Conservation (phyloP, 1,139 yeast species). For the Nakaseomyces delphensis region DNA sequence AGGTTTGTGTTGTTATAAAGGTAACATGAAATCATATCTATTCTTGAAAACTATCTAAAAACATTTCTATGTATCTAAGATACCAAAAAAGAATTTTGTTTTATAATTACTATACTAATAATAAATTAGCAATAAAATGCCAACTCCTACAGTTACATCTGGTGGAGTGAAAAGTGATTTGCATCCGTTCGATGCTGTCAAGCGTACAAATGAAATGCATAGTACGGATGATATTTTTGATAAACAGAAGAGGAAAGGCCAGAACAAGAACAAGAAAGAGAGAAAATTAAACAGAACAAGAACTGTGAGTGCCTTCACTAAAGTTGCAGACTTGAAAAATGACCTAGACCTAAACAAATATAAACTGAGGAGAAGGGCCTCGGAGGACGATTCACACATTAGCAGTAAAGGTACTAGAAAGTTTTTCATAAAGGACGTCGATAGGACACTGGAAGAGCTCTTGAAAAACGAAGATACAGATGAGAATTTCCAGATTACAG, state of each 20-base stretch:
- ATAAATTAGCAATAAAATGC: not conserved
- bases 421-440: slow-evolving; percentile 69
- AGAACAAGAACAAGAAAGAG: slow-evolving; percentile 22
- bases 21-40: not conserved
- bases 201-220: slow-evolving; percentile 37
- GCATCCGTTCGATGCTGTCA: slow-evolving; percentile 37
- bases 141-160: not conserved
- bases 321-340: slow-evolving; percentile 22
- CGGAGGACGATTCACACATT: slow-evolving; percentile 49
- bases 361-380: slow-evolving; percentile 46
- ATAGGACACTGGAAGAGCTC: slow-evolving; percentile 59
- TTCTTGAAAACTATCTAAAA: not conserved
- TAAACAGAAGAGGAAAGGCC: slow-evolving; percentile 32
- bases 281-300: slow-evolving; percentile 20
- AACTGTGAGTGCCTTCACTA: slow-evolving; percentile 37
- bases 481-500: slow-evolving; percentile 75
- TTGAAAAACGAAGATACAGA: slow-evolving; percentile 81
- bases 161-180: slow-evolving; percentile 3
- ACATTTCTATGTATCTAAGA: not conserved
- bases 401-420: slow-evolving; percentile 37
- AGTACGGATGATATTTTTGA: slow-evolving; percentile 43
- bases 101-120: not conserved
- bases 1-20: not conserved
- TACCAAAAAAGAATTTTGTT: not conserved
- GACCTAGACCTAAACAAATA: slow-evolving; percentile 13